Base-by-base conservation (phyloP, 164 flowering plant species). In the Protea cynaroides region DNA sequence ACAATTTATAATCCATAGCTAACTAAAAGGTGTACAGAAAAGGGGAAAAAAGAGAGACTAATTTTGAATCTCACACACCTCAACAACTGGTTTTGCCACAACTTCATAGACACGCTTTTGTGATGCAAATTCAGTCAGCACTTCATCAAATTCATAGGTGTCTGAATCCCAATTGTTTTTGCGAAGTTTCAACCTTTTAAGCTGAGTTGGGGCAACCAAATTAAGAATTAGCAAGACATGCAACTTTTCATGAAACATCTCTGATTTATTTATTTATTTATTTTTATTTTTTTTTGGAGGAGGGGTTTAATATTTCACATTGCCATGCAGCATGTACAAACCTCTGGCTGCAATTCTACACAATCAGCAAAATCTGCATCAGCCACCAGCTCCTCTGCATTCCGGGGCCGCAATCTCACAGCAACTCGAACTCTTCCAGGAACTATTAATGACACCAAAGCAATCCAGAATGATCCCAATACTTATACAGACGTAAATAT, bases 331-430 rank as follows among this genome's bases (percentile, higher is more conserved):
- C 51, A 62, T 19, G 21, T 62, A 50, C 7, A 62, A 58, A 56
- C 98, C 98, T 93, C 98, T 25, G 98, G 98, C 74, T 84, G 99
- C 68, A 95, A 69, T 65, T 95, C 96, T 14, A 95, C 99, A 74
- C 99, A 95, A 75, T 92, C 97, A 60, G 93, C 97, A 84, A 95
- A 95, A 81, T 95, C 99, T 59, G 97, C 96, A 82, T 95, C 99
- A 15, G 92, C 86, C 29, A 78, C 84, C 66, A 62, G 65, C 71
- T 95, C 99, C 70, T 95, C 97, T 29, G 85, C 79, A 81, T 85
- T 95, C n/a, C 83, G 82, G 0, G 97, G 96, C 43, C 99, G 82
- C 71, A 95, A 76, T 74, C 99, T 79, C 22, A 95, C 96, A 67
- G 96, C 97, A 15, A 95, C 99, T 59, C 99, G 79, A 66, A 95